Conservation (phyloP, 352 stramenopile species). For the Phytophthora sojae region DNA sequence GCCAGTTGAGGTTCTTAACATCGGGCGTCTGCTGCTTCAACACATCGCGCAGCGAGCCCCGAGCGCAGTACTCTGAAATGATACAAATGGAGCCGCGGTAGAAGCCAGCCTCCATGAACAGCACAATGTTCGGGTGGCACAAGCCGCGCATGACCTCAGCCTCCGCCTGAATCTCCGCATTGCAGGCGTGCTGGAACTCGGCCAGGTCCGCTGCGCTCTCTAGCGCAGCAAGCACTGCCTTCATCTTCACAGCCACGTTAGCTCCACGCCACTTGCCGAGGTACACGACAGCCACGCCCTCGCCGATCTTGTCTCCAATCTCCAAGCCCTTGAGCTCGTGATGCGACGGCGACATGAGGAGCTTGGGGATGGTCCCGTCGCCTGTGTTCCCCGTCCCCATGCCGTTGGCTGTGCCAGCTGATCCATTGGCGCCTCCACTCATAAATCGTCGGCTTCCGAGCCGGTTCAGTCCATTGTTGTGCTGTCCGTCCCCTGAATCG, state of each 20-base stretch:
- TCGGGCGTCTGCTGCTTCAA: constrained; percentile 72
- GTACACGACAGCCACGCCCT: constrained; percentile 93
- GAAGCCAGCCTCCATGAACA: constrained; percentile 91
- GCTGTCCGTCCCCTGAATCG: constrained; percentile 37
- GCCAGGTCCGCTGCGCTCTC: constrained; percentile 68
- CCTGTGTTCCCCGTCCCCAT: constrained; percentile 24
- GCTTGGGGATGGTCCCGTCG: constrained; percentile 35
- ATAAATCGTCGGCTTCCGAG: constrained; percentile 39
- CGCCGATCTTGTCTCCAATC: constrained; percentile 85
- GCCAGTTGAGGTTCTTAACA: constrained; percentile 81
- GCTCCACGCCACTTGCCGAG: constrained; percentile 96
- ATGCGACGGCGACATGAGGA: constrained; percentile 67
- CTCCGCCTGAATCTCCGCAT: constrained; percentile 86
- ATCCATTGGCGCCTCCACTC: constrained; percentile 32
- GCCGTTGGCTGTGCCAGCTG: constrained; percentile 37
- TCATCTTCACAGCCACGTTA: constrained; percentile 96
- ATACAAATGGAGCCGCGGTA: constrained; percentile 93
- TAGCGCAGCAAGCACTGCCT: constrained; percentile 70
- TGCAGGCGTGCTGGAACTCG: constrained; percentile 85
- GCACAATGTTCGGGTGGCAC: constrained; percentile 88
- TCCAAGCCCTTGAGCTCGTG: constrained; percentile 85
- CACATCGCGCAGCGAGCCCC: constrained; percentile 95
- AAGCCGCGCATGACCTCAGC: constrained; percentile 84
- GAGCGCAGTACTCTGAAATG: constrained; percentile 95
- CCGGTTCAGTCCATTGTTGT: constrained; percentile 26